Percentiles rank a stretch among this genome's conserved stretches.
Evolutionary conservation across 225 moss, liverwort and hornwort species (phyloP).

Genomic region (Marchantia polymorpha): DNA sequence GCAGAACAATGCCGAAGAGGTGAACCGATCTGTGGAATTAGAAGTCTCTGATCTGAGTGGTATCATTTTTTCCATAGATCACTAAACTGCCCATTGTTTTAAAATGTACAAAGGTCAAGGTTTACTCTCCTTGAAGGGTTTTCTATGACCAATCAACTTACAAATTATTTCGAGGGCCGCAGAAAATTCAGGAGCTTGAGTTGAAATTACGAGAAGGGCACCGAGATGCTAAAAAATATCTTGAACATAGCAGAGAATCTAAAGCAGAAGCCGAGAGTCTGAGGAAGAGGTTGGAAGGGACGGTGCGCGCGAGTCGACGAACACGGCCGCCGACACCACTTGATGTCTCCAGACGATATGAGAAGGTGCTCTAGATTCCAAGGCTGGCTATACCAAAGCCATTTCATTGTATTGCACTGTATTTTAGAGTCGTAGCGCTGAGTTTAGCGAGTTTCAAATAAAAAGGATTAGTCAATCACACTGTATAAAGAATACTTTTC

Average conservation of each 20-base stretch:
- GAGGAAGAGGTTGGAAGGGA: conserved; percentile 48
- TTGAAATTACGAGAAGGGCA: conserved; percentile 54
- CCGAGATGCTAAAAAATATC: conserved; percentile 48
- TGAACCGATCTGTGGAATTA: conserved; percentile 6
- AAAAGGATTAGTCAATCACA: too few relatives aligned
- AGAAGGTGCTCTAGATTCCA: conserved; percentile 35
- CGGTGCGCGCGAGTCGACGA: conserved; percentile 44
- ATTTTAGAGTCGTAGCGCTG: too few relatives aligned
- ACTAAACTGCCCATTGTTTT: neutral
- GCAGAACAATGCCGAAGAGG: conserved; percentile 64
- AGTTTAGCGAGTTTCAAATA: too few relatives aligned
- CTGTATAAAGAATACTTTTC: too few relatives aligned
- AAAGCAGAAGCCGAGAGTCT: conserved; percentile 61
- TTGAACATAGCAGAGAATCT: conserved; percentile 51
- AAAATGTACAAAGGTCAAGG: too few relatives aligned
- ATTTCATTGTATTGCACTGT: too few relatives aligned
- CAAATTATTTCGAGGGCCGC: neutral
- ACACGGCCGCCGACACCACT: conserved; percentile 42
- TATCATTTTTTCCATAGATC: neutral
- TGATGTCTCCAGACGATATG: conserved; percentile 37
- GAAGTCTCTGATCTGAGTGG: neutral
- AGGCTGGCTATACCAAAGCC: too few relatives aligned
- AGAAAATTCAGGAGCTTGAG: conserved; percentile 70
- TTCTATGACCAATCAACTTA: neutral
- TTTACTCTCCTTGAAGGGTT: too few relatives aligned